phyloP scores from a whole-genome alignment of 2,329 filamentous ascomycete species.

The Hymenoscyphus occultus region DNA sequence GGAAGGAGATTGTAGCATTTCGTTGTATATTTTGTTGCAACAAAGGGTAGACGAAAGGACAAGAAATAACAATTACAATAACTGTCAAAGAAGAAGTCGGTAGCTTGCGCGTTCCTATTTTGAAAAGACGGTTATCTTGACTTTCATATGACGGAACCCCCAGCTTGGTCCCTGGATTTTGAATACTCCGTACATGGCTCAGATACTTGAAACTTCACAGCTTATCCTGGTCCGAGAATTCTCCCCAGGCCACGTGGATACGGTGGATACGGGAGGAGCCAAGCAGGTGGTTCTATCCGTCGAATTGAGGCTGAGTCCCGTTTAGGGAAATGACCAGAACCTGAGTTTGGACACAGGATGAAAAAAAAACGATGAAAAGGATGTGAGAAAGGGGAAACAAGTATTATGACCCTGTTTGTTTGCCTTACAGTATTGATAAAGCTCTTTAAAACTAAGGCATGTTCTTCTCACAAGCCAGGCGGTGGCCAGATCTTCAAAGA shows the following conservation, averaged over 20 bases:
- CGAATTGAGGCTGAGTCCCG: background rate
- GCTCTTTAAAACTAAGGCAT: background rate
- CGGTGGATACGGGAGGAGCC: background rate
- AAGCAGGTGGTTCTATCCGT: background rate
- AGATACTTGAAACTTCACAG: background rate
- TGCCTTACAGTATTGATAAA: background rate
- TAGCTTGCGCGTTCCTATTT: background rate
- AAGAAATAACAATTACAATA: background rate
- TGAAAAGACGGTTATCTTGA: background rate
- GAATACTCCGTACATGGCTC: background rate
- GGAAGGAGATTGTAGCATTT: background rate
- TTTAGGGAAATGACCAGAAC: background rate
- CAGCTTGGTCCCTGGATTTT: conserved; percentile 1
- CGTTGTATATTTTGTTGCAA: background rate
- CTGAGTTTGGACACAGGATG: background rate
- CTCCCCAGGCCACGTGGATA: conserved; percentile 1
- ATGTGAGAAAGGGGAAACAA: background rate
- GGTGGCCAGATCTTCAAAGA: too few species aligned
- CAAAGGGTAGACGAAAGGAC: background rate
- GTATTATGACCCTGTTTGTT: background rate
- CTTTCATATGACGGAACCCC: background rate
- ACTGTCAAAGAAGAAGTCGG: background rate
- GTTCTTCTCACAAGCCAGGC: too few species aligned
- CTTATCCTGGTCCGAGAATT: background rate
- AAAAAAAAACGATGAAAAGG: background rate